These are phyloP conservation scores for Microsporum ferrugineum DNA, from an alignment of 2,329 filamentous ascomycete species.

Conservation along the genomic window DNA sequence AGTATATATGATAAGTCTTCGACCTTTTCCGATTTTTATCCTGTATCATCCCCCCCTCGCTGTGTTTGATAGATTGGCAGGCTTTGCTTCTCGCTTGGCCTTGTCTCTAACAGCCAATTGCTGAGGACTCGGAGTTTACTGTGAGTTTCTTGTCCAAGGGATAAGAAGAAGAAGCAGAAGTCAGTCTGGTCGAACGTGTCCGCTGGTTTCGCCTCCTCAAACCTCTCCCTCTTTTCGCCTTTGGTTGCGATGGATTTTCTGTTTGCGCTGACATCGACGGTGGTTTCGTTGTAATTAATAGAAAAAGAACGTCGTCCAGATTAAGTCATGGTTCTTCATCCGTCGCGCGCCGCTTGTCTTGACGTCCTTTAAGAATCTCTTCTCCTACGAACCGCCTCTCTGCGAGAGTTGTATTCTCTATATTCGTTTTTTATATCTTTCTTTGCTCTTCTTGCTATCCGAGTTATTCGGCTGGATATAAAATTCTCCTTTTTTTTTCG, in stretches of 20 bases:
- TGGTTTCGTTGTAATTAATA: neutral
- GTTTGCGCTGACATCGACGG: neutral
- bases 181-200: neutral
- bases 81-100: slow-evolving; percentile 2
- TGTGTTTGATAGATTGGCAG: neutral
- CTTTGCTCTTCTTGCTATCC: neutral
- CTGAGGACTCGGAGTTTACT: neutral
- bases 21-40: neutral
- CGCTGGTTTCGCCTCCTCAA: neutral
- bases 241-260: neutral
- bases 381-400: neutral
- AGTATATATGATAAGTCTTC: neutral
- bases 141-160: neutral
- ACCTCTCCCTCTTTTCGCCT: neutral
- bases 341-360: neutral
- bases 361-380: neutral
- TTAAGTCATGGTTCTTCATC: neutral
- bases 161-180: neutral
- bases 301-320: neutral
- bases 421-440: neutral
- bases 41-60: neutral
- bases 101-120: slow-evolving; percentile 1
- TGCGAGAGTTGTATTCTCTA: neutral
- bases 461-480: neutral
- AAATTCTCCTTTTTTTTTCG: neutral